phyloP scores from a whole-genome alignment of 345 rosid species.

The Linum tenue region DNA sequence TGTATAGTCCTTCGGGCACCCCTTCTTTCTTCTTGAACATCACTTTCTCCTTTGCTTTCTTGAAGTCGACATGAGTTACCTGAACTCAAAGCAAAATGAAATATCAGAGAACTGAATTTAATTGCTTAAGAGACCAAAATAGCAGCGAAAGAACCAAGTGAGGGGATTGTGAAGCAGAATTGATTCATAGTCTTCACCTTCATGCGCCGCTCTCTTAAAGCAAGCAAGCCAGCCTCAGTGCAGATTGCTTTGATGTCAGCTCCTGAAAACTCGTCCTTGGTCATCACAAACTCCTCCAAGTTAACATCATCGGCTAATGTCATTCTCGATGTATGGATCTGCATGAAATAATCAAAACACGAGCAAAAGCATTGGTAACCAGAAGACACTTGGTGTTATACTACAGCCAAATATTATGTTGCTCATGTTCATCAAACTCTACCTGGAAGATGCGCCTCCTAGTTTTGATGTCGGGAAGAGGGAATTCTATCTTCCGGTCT shows the following conservation, averaged over 20 bases:
- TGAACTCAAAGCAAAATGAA: not conserved
- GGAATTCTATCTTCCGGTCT: constrained; percentile 20
- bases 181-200: constrained; percentile 14
- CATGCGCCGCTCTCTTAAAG: constrained; percentile 29
- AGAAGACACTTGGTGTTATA: not conserved
- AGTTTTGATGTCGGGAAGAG: constrained; percentile 24
- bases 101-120: not conserved
- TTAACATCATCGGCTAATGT: constrained; percentile 31
- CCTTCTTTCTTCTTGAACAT: constrained; percentile 35
- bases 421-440: not conserved
- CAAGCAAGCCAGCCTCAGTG: constrained; percentile 29
- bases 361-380: not conserved
- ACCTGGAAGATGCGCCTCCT: constrained; percentile 18
- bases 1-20: constrained; percentile 27
- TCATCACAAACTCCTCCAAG: constrained; percentile 32
- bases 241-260: constrained; percentile 31
- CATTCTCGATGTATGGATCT: constrained; percentile 32
- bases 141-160: not conserved
- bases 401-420: not conserved
- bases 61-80: constrained; percentile 22
- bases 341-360: not conserved
- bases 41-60: constrained; percentile 32
- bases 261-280: constrained; percentile 28
- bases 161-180: too few relatives aligned
- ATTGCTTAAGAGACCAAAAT: not conserved